Evolutionary conservation across 768 basidiomycete species (phyloP).

Genomic region (Boletus rufocinnamomeus): DNA sequence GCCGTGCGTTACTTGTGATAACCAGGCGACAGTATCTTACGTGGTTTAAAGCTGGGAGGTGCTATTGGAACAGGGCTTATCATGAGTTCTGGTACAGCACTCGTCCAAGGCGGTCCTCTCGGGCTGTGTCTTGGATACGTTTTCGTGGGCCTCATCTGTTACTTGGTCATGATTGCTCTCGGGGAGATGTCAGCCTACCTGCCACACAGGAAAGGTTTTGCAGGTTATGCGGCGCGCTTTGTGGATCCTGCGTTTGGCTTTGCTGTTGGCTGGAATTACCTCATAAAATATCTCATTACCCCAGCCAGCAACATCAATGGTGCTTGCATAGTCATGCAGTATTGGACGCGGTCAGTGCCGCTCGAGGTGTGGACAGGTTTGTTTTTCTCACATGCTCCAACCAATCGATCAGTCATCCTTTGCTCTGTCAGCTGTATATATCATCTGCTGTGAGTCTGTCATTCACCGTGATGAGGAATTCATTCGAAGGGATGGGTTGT

Average conservation of each 20-base stretch:
- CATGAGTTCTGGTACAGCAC: constrained; percentile 62
- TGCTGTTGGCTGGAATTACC: constrained; percentile 51
- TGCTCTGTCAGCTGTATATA: background rate
- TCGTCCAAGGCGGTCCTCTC: constrained; percentile 60
- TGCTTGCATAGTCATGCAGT: constrained; percentile 31
- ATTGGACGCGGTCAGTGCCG: constrained; percentile 5
- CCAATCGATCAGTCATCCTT: background rate
- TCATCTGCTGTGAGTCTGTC: background rate
- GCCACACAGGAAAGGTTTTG: constrained; percentile 62
- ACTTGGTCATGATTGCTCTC: constrained; percentile 58
- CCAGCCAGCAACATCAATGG: constrained; percentile 70
- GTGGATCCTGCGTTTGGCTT: constrained; percentile 71
- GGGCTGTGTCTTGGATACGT: constrained; percentile 44
- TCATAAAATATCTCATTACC: constrained; percentile 65
- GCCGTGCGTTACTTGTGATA: constrained; percentile 37
- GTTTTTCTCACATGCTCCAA: background rate
- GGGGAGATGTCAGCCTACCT: constrained; percentile 43
- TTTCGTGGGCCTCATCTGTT: constrained; percentile 60
- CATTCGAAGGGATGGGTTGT: background rate
- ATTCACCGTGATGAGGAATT: background rate
- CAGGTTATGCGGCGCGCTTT: constrained; percentile 67
- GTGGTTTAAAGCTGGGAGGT: constrained; percentile 42
- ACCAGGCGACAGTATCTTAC: background rate
- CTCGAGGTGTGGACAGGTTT: constrained; percentile 10
- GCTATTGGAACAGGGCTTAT: constrained; percentile 60